Conservation (phyloP, 1,139 yeast species). For the Debaryomyces psychrophilus region DNA sequence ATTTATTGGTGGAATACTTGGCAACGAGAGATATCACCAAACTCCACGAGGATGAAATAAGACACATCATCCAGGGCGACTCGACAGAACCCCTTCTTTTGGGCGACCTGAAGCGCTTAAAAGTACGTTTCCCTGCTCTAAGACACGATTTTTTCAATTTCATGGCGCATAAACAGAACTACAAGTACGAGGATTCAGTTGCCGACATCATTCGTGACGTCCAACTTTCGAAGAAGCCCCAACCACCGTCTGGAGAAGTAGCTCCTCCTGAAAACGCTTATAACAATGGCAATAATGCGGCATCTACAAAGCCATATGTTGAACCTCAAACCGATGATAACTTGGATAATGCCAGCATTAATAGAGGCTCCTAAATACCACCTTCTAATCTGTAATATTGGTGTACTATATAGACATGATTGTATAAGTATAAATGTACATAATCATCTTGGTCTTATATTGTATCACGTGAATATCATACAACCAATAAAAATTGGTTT, state of each 20-base stretch:
- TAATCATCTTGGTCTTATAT: background rate
- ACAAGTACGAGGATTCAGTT: conserved; percentile 9
- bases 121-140: conserved; percentile 18
- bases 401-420: background rate
- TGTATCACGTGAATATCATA: conserved; percentile 5
- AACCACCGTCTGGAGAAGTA: background rate
- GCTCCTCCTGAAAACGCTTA: background rate
- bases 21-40: conserved; percentile 32
- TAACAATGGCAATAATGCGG: background rate
- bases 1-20: conserved; percentile 34
- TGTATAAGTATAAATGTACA: conserved; percentile 1
- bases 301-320: background rate
- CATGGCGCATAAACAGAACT: conserved; percentile 11
- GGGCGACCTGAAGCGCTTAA: conserved; percentile 15
- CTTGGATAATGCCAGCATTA: conserved; percentile 1
- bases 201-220: background rate
- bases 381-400: background rate
- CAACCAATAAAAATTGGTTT: conserved; percentile 14
- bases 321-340: conserved; percentile 3
- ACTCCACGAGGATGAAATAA: conserved; percentile 36
- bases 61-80: conserved; percentile 19
- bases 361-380: conserved; percentile 1
- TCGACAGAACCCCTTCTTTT: conserved; percentile 22
- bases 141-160: conserved; percentile 29
- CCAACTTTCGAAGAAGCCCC: background rate